Evolutionary conservation across 1,284 basidiomycete species (phyloP).

Genomic region (Fomitopsis schrenkii): DNA sequence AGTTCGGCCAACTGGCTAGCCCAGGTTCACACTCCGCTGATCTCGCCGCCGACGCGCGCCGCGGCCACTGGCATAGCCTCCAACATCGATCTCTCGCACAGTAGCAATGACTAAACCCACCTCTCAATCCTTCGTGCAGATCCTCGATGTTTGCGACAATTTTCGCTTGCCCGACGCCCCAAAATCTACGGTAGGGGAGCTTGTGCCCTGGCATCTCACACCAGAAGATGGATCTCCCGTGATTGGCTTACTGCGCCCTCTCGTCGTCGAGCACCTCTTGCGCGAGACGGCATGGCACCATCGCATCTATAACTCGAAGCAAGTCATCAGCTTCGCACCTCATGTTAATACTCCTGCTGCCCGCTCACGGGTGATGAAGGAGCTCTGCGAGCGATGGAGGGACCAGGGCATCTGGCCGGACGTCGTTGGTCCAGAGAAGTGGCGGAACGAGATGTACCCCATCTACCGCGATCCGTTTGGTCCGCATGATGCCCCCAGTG

Average conservation of each 20-base stretch:
- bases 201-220: conserved; percentile 50
- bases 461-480: conserved; percentile 76
- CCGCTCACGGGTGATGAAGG: conserved; percentile 56
- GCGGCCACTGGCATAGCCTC: no score
- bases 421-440: conserved; percentile 70
- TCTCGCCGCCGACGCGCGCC: no score
- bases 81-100: neutral
- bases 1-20: no score
- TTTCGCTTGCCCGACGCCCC: conserved; percentile 30
- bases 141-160: conserved; percentile 65
- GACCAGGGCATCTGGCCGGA: conserved; percentile 56
- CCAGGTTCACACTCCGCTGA: no score
- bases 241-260: conserved; percentile 60
- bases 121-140: conserved; percentile 41
- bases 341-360: conserved; percentile 49
- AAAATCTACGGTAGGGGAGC: conserved; percentile 32
- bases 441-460: conserved; percentile 83
- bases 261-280: conserved; percentile 49
- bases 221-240: conserved; percentile 44
- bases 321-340: conserved; percentile 47
- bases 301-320: conserved; percentile 22
- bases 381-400: conserved; percentile 67
- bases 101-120: conserved; percentile 9
- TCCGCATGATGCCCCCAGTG: conserved; percentile 24
- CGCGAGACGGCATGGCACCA: conserved; percentile 38